Base-by-base conservation (phyloP, 1,284 basidiomycete genomes). In the Blastosporella zonata region DNA sequence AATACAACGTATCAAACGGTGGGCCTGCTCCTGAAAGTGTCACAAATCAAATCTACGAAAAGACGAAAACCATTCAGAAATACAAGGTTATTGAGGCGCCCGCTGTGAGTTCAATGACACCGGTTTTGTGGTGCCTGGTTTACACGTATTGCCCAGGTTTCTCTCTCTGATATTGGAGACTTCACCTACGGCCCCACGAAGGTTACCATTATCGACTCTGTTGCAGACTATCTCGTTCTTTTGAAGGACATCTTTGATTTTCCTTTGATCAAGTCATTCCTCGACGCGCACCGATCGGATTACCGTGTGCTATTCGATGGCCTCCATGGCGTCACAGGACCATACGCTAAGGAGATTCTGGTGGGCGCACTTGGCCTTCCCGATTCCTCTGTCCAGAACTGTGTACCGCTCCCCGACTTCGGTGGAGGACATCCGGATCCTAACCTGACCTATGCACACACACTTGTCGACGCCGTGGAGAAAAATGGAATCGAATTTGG, bases 401-500 rank as follows among this genome's bases (percentile, higher is more conserved):
- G 91, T 62, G 74, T 82, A 13, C 93, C 96, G 10, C 79, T 87
- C 37, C 93, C 94, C 29, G 92, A 98, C 71, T 99, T 99, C 68
- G 93, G 93, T 47, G 96, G 94, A 58, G 91, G 91, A 56, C 96
- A 99, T 72, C 96, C 96, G 7, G 96, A 99, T 68, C 96, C 96
- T 29, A 99, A 99, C 77, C 73, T 99, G 58, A 98, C 95, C 10
- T 99, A 99, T 69, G 96, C 97, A 7, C 92, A 95, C 72, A 80
- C 87, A 22, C 85, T 99, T 47, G 96, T 99, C 43, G 91, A 95
- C 56, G 86, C 78, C 15, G 96, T 99, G 33, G 95, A 99, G 71
- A 76, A 76, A 62, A 79, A 91, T 47, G 79, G 84, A 59, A 95
- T 99, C 60, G 77, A 83, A 42, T 99, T 99, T 62, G 96, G 96